Evolutionary conservation across 2,329 filamentous ascomycete genomes (phyloP).

Genomic region (Fusarium sp.): DNA sequence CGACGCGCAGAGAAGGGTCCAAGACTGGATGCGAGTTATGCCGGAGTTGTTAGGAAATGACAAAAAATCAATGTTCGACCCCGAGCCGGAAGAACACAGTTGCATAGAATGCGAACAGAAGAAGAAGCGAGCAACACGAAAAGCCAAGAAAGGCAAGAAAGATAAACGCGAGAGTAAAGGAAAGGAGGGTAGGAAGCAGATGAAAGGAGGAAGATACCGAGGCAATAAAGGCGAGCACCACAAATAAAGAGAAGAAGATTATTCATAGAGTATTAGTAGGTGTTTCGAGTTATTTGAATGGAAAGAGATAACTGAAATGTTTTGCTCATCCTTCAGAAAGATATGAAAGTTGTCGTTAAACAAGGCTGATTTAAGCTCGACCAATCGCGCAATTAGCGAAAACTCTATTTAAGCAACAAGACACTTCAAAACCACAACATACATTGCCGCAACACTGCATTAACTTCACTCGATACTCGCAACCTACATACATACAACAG

Average conservation of each 20-base stretch:
- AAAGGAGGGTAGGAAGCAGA: slow-evolving; percentile 4
- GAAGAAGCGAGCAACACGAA: background rate
- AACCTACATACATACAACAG: background rate
- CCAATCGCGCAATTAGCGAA: slow-evolving; percentile 10
- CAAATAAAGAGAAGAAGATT: too few species aligned
- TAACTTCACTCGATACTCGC: background rate
- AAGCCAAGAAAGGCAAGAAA: slow-evolving; percentile 7
- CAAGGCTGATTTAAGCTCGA: slow-evolving; percentile 32
- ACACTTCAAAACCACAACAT: too few species aligned
- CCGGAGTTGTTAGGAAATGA: slow-evolving; percentile 9
- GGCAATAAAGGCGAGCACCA: background rate
- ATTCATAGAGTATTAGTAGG: too few species aligned
- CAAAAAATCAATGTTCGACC: background rate
- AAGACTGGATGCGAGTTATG: slow-evolving; percentile 38
- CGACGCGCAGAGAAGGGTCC: slow-evolving; percentile 30
- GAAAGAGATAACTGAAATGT: too few species aligned
- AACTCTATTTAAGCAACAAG: background rate
- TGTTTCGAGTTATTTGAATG: too few species aligned
- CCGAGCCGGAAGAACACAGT: background rate
- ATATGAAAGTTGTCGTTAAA: background rate
- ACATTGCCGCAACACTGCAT: background rate
- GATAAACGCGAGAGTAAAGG: background rate
- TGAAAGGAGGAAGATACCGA: background rate
- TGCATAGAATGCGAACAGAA: slow-evolving; percentile 1
- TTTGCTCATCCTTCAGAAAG: too few species aligned